These are phyloP conservation scores for Tetrapisispora phaffii DNA, from an alignment of 805 yeast genomes.

Conservation along the genomic window DNA sequence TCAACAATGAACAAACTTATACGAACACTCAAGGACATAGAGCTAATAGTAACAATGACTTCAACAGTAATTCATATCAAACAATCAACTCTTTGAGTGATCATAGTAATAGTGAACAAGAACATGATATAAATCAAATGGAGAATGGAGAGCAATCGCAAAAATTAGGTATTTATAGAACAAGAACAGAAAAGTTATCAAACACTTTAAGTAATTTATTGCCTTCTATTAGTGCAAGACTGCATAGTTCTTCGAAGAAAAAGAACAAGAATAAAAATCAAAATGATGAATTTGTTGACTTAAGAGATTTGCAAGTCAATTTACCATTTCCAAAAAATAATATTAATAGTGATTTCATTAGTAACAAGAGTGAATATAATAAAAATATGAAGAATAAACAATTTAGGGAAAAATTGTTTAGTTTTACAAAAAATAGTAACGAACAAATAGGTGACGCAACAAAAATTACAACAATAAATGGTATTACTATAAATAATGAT, in stretches of 20 bases:
- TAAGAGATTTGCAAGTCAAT: constrained; percentile 3
- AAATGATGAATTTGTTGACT: constrained; percentile 3
- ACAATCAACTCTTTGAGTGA: neutral
- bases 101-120: neutral
- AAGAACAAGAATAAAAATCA: constrained; percentile 1
- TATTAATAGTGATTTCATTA: neutral
- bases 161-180: constrained; percentile 28
- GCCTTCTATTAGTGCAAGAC: constrained; percentile 30
- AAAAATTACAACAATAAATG: constrained; percentile 11
- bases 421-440: neutral
- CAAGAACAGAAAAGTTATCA: constrained; percentile 28
- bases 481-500: constrained; percentile 13
- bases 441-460: neutral
- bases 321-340: constrained; percentile 2
- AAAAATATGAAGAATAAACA: constrained; percentile 1
- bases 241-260: constrained; percentile 16
- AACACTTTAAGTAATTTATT: constrained; percentile 27
- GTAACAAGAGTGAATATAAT: neutral
- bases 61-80: neutral
- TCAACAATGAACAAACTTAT: constrained; percentile 6
- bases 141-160: constrained; percentile 8
- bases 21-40: neutral
- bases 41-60: neutral
- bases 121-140: neutral
- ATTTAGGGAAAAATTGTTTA: neutral